Evolutionary conservation across 2,329 filamentous ascomycete species (phyloP).

Genomic region (Trichoderma hamatum): DNA sequence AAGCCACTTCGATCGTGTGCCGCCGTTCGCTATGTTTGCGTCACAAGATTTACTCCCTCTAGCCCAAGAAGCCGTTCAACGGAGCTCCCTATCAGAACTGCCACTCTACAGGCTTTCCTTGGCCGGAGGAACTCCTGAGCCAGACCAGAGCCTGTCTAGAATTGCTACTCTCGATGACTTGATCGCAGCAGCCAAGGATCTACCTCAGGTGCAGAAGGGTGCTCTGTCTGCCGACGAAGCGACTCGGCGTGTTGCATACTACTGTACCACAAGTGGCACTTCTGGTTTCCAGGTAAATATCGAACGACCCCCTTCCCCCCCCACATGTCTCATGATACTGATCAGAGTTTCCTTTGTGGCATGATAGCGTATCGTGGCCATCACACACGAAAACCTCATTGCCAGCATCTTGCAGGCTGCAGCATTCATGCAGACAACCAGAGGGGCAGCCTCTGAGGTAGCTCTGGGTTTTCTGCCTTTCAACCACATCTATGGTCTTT

Average conservation of each 20-base stretch:
- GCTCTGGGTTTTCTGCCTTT: not conserved
- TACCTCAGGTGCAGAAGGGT: slow-evolving; percentile 5
- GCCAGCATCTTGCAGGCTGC: not conserved
- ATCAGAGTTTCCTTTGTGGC: too few species aligned
- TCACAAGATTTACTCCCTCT: not conserved
- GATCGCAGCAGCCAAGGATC: not conserved
- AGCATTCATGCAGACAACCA: too few species aligned
- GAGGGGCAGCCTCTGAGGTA: too few species aligned
- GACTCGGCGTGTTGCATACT: slow-evolving; percentile 21
- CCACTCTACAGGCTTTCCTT: not conserved
- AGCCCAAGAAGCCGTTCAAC: not conserved
- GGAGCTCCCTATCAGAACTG: not conserved
- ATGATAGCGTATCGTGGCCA: slow-evolving; percentile 13
- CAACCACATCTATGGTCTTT: not conserved
- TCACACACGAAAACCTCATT: slow-evolving; percentile 15
- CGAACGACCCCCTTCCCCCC: too few species aligned
- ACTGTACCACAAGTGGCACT: slow-evolving; percentile 27
- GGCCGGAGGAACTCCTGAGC: too few species aligned
- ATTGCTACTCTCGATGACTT: too few species aligned
- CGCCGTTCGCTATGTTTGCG: too few species aligned
- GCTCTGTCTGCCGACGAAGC: too few species aligned
- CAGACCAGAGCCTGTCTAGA: too few species aligned
- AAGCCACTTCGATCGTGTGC: not conserved
- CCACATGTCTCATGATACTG: too few species aligned
- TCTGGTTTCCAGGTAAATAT: slow-evolving; percentile 27